Base-by-base conservation (phyloP, 2,329 filamentous ascomycete species). In the Pseudogymnoascus sp. region DNA sequence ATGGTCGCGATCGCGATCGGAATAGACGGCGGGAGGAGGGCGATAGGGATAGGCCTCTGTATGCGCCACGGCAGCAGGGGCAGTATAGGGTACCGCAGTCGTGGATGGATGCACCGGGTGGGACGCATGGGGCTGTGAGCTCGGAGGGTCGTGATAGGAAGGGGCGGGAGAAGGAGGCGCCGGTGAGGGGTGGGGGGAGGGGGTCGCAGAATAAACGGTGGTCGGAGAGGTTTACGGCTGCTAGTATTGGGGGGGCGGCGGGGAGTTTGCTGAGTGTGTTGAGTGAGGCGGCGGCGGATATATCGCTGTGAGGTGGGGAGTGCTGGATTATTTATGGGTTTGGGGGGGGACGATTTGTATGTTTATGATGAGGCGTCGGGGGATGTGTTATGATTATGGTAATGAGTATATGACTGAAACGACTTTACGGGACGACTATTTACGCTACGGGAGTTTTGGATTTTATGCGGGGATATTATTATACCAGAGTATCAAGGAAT, bases 241-340 rank as follows among this genome's bases (percentile, higher is more conserved):
- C 83, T 4, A 81, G 84, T 1, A 82, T 87, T 31, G 84, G 84
- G 3, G 83, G 84, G 9, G 84, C 83, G 0, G 84, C 85, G 0
- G 83, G 80, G 2, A 85, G 82, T 62, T 72, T 87, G 65, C 69
- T 87, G 53, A 81, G 80, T 62, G 83, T 86, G 1, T 73, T 87
- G 33, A 79, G 81, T 3, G 83, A 87, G 70, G 84, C 83, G 26
- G 83, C 83, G 6, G 69, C 69, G 57, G 72, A 62, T 26, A 40
- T 40, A 28, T 36, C 33, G 17, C 36, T 61, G 26, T 57, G 47
- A 57, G 26, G 2, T 1, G 19, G 42, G 17, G 11, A 4, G 11
- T 33, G 44, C 3, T 17, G 44, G 23, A 10, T 33, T n/a, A 8
- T 57, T 57, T 57, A 33, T 57, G n/a, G 47, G n/a, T 33, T 31